Conservation (phyloP, 768 basidiomycete genomes). For the Suillus bovinus region DNA sequence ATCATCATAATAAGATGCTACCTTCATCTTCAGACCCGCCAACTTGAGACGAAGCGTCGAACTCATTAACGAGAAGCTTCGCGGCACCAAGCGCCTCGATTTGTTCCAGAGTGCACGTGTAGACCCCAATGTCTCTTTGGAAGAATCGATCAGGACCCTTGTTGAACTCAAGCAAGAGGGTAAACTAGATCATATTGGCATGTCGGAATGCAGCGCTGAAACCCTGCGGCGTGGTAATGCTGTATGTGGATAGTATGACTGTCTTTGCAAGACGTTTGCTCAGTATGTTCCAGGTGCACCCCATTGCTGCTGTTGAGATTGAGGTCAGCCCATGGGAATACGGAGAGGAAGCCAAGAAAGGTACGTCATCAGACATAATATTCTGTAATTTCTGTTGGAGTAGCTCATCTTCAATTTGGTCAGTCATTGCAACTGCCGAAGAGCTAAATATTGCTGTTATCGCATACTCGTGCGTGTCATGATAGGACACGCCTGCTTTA, state of each 20-base stretch:
- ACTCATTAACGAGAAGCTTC: constrained; percentile 43
- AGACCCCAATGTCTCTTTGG: constrained; percentile 43
- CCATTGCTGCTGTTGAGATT: constrained; percentile 62
- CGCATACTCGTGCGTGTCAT: constrained; percentile 51
- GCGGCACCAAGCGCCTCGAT: constrained; percentile 57
- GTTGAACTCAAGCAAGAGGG: constrained; percentile 36
- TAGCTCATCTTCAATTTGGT: background rate
- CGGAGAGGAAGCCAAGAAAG: constrained; percentile 49
- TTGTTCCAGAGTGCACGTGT: constrained; percentile 56
- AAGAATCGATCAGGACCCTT: constrained; percentile 46
- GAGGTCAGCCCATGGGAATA: constrained; percentile 67
- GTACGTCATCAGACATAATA: constrained; percentile 18
- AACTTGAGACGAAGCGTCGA: constrained; percentile 51
- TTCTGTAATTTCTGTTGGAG: too few species aligned
- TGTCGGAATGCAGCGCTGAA: constrained; percentile 53
- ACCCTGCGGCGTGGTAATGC: constrained; percentile 44
- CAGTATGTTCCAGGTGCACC: constrained; percentile 41
- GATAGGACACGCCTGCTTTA: background rate
- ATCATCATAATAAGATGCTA: constrained; percentile 14
- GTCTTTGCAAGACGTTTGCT: background rate
- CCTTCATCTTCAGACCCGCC: constrained; percentile 28
- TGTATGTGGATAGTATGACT: constrained; percentile 20
- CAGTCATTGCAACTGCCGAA: constrained; percentile 52
- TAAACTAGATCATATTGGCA: constrained; percentile 52
- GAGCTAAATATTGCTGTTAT: constrained; percentile 60